phyloP scores from a whole-genome alignment of 2,329 filamentous ascomycete genomes.

The Aschersonia sp. region DNA sequence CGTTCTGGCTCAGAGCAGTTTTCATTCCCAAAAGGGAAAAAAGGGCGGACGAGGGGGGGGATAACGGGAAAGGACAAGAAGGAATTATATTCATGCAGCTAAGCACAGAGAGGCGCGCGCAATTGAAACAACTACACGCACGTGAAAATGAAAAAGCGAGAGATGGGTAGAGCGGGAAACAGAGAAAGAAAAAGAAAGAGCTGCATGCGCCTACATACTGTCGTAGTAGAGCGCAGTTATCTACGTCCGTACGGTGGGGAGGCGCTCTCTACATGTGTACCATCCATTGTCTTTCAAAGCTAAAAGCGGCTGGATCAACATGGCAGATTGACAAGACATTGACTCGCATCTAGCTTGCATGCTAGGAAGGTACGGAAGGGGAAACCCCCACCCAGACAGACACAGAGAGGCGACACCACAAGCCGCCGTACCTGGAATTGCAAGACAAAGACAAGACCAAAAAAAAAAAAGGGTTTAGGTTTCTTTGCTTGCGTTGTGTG shows the following conservation, averaged over 20 bases:
- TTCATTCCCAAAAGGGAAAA: too few relatives aligned
- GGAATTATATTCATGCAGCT: too few relatives aligned
- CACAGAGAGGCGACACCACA: neutral
- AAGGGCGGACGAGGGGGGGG: neutral
- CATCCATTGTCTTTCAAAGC: neutral
- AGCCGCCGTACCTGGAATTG: neutral
- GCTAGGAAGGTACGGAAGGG: neutral
- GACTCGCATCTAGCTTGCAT: neutral
- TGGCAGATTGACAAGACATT: neutral
- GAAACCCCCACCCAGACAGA: neutral
- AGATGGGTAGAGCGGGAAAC: too few relatives aligned
- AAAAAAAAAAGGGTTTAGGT: neutral
- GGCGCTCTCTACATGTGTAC: neutral
- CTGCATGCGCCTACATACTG: too few relatives aligned
- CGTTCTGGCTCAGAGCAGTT: too few relatives aligned
- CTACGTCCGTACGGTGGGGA: too few relatives aligned
- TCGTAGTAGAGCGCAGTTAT: too few relatives aligned
- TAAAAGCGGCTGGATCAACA: neutral
- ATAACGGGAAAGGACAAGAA: neutral
- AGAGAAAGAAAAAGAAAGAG: too few relatives aligned
- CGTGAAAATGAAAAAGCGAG: too few relatives aligned
- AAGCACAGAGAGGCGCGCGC: too few relatives aligned
- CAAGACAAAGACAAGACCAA: neutral
- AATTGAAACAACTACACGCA: too few relatives aligned
- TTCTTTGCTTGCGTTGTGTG: neutral